Evolutionary conservation across 163 green algal genomes (phyloP).

Genomic region (Volvox carteri): DNA sequence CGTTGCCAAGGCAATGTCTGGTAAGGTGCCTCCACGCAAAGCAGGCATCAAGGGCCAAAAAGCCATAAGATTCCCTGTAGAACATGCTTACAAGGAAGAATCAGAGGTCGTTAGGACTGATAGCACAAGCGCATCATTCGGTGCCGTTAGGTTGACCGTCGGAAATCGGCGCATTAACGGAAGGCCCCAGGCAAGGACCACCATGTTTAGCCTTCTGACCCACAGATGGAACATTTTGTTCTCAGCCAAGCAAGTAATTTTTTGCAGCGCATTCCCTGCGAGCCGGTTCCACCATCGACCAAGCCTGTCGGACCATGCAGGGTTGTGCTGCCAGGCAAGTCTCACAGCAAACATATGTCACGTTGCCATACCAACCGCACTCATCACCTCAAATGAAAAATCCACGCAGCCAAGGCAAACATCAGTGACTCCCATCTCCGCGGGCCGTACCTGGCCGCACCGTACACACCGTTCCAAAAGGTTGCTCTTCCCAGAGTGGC

Average conservation of each 20-base stretch:
- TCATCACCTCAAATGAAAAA: neutral
- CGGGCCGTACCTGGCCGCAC: neutral
- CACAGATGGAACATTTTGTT: neutral
- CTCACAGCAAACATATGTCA: neutral
- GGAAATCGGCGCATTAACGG: neutral
- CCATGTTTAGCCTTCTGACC: neutral
- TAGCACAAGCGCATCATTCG: neutral
- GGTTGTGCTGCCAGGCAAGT: neutral
- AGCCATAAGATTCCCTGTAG: neutral
- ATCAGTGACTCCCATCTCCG: neutral
- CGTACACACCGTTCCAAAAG: neutral
- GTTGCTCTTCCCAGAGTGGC: neutral
- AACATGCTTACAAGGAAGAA: too few relatives aligned
- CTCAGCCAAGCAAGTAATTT: neutral
- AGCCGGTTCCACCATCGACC: neutral
- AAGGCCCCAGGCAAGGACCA: constrained; percentile 2
- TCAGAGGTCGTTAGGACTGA: neutral
- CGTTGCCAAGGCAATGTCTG: too few relatives aligned
- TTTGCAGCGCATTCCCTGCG: neutral
- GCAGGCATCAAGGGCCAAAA: constrained; percentile 24
- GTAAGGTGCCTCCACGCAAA: neutral
- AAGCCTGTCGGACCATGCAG: neutral
- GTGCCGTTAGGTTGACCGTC: neutral
- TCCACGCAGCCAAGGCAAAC: neutral
- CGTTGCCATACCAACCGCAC: neutral